Base-by-base conservation (phyloP, 1,284 basidiomycete species). In the Pisolithus thermaeus region DNA sequence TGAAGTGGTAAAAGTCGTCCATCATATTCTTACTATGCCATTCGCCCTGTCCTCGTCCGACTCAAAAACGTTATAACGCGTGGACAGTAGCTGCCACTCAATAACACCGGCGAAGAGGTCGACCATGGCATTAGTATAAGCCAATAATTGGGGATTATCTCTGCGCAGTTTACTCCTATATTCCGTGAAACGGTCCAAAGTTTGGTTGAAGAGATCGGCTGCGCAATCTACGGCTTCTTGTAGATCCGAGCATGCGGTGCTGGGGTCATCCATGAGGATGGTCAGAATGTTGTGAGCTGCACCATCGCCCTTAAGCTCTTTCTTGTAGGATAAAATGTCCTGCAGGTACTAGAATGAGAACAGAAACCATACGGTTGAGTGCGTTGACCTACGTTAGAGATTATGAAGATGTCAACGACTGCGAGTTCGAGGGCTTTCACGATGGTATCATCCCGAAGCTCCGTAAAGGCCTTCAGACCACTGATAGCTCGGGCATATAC, bases 241-340 rank as follows among this genome's bases (percentile, higher is more conserved):
- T 11, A 56, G 40, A 25, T 58, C 52, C 4, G 42, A 23, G 22
- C 56, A n/a, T 14, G 46, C 27, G 1, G 54, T 48, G 7, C 20
- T 28, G 12, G 59, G 55, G 41, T 59, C 57, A 11, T 57, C 40
- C 55, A 58, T 56, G 25, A 57, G 52, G 41, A 61, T 54, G 7
- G 58, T 61, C 16, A 61, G 51, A 36, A 57, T 52, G 52, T 58
- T 61, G 48, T 61, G 58, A 16, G 22, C 50, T 4, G 57, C 58
- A 20, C 54, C 57, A 25, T 56, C 57, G 37, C 57, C 60, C 6
- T 52, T 52, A 20, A 54, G 57, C 41, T 59, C 60, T 39, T 61
- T 61, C 18, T 56, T 48, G 44, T 61, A 61, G 0, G 60, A 61
- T 38, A 58, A 56, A 2, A 61, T 46, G 32, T 58, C 56, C 48